Percentiles rank a stretch among this genome's conserved stretches.
Conservation (phyloP, 768 basidiomycete species). For the Termitomyces sp. region DNA sequence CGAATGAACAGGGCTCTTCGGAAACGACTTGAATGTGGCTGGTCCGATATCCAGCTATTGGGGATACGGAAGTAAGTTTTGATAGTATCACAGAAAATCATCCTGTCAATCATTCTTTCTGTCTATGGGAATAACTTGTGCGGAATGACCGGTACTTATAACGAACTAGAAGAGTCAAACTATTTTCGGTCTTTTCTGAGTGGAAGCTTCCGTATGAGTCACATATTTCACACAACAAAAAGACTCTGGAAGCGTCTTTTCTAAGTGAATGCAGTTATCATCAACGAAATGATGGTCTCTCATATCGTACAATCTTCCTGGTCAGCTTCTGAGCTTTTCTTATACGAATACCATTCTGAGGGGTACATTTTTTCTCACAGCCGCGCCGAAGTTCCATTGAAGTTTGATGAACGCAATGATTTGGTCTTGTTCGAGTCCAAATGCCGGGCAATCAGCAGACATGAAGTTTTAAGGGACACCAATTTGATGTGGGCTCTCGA, state of each 20-base stretch:
- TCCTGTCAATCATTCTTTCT: constrained; percentile 13
- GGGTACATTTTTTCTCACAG: constrained; percentile 8
- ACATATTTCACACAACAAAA: not conserved
- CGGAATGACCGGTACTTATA: constrained; percentile 11
- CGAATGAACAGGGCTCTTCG: not conserved
- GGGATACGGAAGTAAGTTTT: constrained; percentile 2
- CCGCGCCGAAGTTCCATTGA: constrained; percentile 1
- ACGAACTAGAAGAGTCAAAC: not conserved
- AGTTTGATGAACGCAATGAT: constrained; percentile 9
- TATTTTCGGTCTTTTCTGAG: not conserved
- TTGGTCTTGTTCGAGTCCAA: constrained; percentile 9
- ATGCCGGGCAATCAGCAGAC: constrained; percentile 18
- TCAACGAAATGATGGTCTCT: not conserved
- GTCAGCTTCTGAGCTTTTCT: not conserved
- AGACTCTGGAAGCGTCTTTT: not conserved
- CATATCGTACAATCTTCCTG: not conserved
- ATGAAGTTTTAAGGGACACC: constrained; percentile 29
- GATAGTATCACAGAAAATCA: constrained; percentile 12
- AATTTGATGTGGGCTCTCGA: constrained; percentile 12
- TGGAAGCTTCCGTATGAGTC: not conserved
- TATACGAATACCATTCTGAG: not conserved
- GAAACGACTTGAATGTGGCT: not conserved
- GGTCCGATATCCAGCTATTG: not conserved
- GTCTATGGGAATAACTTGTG: not conserved
- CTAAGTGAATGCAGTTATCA: not conserved